Evolutionary conservation across 371 early-diverging fungal genomes (phyloP), one percentile per base, ranked within the genome.

Genomic region (Chytridium lagenaria): DNA sequence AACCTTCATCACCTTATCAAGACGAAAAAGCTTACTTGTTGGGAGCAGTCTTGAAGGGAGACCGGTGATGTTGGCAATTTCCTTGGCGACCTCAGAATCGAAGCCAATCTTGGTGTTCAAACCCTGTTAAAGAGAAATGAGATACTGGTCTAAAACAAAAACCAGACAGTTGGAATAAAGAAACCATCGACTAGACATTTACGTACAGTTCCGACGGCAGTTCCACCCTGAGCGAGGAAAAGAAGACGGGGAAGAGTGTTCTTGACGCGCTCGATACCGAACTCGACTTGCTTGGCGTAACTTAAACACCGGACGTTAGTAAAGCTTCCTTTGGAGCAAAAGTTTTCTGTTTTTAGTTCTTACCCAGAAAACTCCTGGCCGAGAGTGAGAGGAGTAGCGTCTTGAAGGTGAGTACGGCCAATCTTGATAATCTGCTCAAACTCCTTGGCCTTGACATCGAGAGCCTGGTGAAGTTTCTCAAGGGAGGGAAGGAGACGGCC

Each of bases 281-380:
- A 93, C 63, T 87, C 86, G n/a, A 98, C 80, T 83, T 95, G 96
- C 78, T 91, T 90, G 30, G 89, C 89, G 79, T 97, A 97, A 5
- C 73, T 73, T 34, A n/a, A 19, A 10, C 3, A 10, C 15, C n/a
- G n/a, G n/a, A n/a, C n/a, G n/a, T n/a, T n/a, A n/a, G n/a, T n/a
- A n/a, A n/a, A n/a, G n/a, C n/a, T n/a, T n/a, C n/a, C n/a, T n/a
- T n/a, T n/a, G n/a, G n/a, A n/a, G n/a, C n/a, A n/a, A n/a, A n/a
- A n/a, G n/a, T n/a, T n/a, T n/a, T n/a, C n/a, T n/a, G n/a, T n/a
- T n/a, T n/a, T 12, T 57, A 7, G 33, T 30, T 12, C 50, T 22
- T 73, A 80, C 68, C 96, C 98, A n/a, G 93, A 92, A 82, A 98
- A 95, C 85, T 98, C 98, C 78, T 97, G 95, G 55, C 97, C 97